phyloP scores from a whole-genome alignment of 2,329 filamentous ascomycete species.

The Bipolaris gigantea region DNA sequence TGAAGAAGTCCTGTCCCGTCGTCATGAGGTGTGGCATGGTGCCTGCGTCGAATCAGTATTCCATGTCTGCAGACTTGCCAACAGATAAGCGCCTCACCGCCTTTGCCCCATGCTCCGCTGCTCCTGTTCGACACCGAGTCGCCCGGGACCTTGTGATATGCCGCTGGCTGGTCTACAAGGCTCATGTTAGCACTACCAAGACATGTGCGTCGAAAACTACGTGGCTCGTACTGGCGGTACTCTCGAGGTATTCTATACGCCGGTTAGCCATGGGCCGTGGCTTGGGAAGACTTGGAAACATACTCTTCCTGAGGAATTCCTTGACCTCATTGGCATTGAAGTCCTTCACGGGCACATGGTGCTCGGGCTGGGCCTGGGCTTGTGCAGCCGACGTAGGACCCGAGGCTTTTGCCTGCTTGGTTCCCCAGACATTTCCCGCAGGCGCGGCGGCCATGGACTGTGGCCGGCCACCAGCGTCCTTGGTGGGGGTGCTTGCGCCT shows the following conservation, averaged over 20 bases:
- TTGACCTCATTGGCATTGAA: slow-evolving; percentile 51
- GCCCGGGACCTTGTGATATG: slow-evolving; percentile 45
- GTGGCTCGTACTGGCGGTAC: slow-evolving; percentile 29
- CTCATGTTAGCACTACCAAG: slow-evolving; percentile 22
- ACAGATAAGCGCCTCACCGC: slow-evolving; percentile 32
- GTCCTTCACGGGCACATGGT: slow-evolving; percentile 43
- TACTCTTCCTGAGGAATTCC: slow-evolving; percentile 48
- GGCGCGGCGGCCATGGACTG: slow-evolving; percentile 35
- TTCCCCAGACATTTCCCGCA: slow-evolving; percentile 42
- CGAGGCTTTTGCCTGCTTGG: slow-evolving; percentile 35
- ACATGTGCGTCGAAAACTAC: neutral
- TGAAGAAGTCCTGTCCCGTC: slow-evolving; percentile 50
- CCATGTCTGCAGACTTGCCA: too few species aligned
- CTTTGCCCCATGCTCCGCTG: slow-evolving; percentile 46
- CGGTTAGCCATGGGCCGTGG: slow-evolving; percentile 20
- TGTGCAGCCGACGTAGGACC: slow-evolving; percentile 18
- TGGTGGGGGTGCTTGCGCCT: slow-evolving; percentile 39
- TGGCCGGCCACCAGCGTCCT: slow-evolving; percentile 38
- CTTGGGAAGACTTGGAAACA: slow-evolving; percentile 8
- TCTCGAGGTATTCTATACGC: slow-evolving; percentile 33
- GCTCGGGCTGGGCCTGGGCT: slow-evolving; percentile 28
- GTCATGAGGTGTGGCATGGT: slow-evolving; percentile 48
- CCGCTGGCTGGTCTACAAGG: slow-evolving; percentile 33
- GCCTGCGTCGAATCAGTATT: slow-evolving; percentile 30
- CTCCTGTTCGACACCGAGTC: slow-evolving; percentile 44